Evolutionary conservation across 2,329 filamentous ascomycete species (phyloP).

Genomic region (Aspergillus ochraceoroseus): DNA sequence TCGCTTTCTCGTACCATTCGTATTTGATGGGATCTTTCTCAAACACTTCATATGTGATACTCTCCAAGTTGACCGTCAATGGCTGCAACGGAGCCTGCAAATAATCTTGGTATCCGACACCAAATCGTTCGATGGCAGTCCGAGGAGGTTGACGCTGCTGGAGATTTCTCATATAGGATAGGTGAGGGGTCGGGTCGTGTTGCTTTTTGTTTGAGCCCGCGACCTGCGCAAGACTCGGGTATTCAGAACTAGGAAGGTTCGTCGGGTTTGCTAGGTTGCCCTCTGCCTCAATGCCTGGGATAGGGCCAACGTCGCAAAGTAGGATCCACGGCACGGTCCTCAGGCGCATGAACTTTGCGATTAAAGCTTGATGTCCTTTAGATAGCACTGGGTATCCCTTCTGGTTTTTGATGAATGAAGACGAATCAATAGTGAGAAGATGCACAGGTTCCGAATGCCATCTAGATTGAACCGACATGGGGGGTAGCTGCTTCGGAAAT

Average conservation of each 20-base stretch:
- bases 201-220: constrained; percentile 48
- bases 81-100: constrained; percentile 92
- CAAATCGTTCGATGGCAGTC: constrained; percentile 61
- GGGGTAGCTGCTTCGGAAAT: constrained; percentile 57
- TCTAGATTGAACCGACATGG: constrained; percentile 51
- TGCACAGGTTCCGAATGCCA: constrained; percentile 62
- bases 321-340: constrained; percentile 57
- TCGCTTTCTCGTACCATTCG: constrained; percentile 84
- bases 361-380: constrained; percentile 54
- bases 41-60: constrained; percentile 96
- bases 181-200: constrained; percentile 58
- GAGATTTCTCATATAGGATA: constrained; percentile 78
- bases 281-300: constrained; percentile 45
- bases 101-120: constrained; percentile 81
- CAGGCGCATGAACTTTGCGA: constrained; percentile 55
- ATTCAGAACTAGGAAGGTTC: constrained; percentile 40
- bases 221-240: constrained; percentile 68
- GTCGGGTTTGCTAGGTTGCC: constrained; percentile 19
- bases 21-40: constrained; percentile 99
- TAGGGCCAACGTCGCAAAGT: constrained; percentile 54
- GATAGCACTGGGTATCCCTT: constrained; percentile 57
- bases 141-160: constrained; percentile 72
- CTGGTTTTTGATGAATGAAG: constrained; percentile 54
- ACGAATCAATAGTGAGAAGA: constrained; percentile 50
- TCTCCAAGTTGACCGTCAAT: constrained; percentile 91